Conservation (phyloP, 2,329 filamentous ascomycete species). For the Aspergillus awamori region DNA sequence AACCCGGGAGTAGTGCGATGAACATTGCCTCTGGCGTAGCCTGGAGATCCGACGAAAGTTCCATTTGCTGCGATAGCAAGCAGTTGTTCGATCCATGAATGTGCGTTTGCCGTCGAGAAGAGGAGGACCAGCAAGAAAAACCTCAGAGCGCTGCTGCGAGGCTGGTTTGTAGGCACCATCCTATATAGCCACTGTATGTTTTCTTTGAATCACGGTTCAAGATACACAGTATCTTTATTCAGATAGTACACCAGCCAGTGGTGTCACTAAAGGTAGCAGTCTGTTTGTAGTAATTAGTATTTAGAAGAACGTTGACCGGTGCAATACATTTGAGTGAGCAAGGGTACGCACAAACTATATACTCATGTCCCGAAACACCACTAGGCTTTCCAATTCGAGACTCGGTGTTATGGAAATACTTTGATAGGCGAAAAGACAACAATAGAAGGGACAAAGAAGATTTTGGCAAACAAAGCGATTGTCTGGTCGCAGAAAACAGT, state of each 20-base stretch:
- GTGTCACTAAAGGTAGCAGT: slow-evolving; percentile 7
- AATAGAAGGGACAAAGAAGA: slow-evolving; percentile 3
- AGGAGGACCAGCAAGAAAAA: slow-evolving; percentile 32
- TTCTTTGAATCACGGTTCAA: neutral
- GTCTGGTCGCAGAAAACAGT: slow-evolving; percentile 3
- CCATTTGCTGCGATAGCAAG: slow-evolving; percentile 73
- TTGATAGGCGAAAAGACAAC: neutral
- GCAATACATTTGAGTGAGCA: neutral
- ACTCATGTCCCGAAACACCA: neutral
- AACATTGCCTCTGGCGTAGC: slow-evolving; percentile 74
- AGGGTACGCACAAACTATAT: neutral
- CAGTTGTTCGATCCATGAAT: slow-evolving; percentile 83
- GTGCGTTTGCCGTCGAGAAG: slow-evolving; percentile 50
- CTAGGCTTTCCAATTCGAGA: neutral
- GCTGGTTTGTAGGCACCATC: slow-evolving; percentile 10
- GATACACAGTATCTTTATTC: slow-evolving; percentile 3
- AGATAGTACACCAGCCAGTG: slow-evolving; percentile 22
- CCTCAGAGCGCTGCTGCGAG: slow-evolving; percentile 6
- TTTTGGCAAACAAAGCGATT: neutral
- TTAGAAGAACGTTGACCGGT: neutral
- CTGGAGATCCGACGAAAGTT: slow-evolving; percentile 68
- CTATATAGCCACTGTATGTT: neutral
- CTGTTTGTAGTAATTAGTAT: slow-evolving; percentile 9
- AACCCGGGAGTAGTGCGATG: slow-evolving; percentile 60
- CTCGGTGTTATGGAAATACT: neutral